These are phyloP conservation scores for Colletotrichum chrysophilum DNA, from an alignment of 2,329 filamentous ascomycete genomes.

Conservation along the genomic window DNA sequence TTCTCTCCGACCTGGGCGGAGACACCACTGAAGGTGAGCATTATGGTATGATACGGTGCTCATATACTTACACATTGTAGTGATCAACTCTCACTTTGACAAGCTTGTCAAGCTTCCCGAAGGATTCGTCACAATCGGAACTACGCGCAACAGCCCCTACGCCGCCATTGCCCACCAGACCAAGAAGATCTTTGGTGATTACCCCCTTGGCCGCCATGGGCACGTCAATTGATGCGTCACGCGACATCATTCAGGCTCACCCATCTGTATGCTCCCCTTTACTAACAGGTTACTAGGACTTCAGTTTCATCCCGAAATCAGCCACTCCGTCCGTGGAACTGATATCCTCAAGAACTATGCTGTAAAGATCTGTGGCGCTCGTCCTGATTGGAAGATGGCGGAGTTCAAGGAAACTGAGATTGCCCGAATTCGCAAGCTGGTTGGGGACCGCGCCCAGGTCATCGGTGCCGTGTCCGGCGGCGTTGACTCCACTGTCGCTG, in stretches of 20 bases:
- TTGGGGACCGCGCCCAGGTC: conserved; percentile 83
- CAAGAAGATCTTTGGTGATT: conserved; percentile 70
- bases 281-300: conserved; percentile 51
- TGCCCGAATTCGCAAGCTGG: conserved; percentile 76
- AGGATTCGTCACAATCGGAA: conserved; percentile 76
- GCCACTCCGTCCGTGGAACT: conserved; percentile 66
- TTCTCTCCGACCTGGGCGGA: conserved; percentile 75
- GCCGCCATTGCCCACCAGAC: conserved; percentile 78
- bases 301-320: conserved; percentile 89
- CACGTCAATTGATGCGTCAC: neutral
- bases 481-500: conserved; percentile 88
- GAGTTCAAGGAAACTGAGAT: conserved; percentile 86
- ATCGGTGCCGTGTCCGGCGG: conserved; percentile 68
- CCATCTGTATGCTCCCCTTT: neutral
- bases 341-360: conserved; percentile 83
- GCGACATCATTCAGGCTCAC: neutral
- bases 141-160: conserved; percentile 76
- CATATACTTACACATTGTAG: conserved; percentile 23
- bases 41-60: neutral
- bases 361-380: conserved; percentile 79
- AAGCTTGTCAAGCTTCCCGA: conserved; percentile 79
- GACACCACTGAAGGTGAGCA: conserved; percentile 61
- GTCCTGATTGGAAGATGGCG: conserved; percentile 83
- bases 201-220: neutral
- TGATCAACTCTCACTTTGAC: conserved; percentile 91